Base-by-base conservation (phyloP, 805 yeast genomes). In the Cephaloascus fragrans region DNA sequence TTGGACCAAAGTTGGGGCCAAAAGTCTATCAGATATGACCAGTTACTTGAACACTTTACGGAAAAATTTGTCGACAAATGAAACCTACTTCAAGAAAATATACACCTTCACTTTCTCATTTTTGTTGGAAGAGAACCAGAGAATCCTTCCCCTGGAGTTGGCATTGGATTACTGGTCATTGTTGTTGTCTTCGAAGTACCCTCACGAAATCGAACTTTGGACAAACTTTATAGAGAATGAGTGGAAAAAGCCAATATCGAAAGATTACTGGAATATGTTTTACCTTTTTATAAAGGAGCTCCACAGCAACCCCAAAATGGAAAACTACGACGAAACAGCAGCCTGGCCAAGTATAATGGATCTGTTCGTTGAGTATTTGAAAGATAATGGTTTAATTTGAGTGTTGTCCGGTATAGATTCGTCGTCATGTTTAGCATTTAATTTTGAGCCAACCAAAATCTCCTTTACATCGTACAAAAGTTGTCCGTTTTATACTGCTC, bases 271-370 rank as follows among this genome's bases (percentile, higher is more conserved):
- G 97, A 70, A 74, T 44, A 88, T 89, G 97, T 62, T 83, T 40
- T 70, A 70, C 39, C 76, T 78, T 40, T 86, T 88, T 50, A 57
- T 81, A 40, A 57, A 62, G 39, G 73, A 73, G 43, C 68, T 68
- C 42, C 57, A 74, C 1, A 44, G 54, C 3, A 83, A 85, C 42
- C 75, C 83, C 0, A 44, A 51, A 1, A 62, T 90, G 4, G 58
- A 59, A 14, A 60, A 57, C 2, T 89, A 88, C 56, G 89, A 83
- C 48, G 93, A 82, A 46, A 72, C 74, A 47, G 88, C 83, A 18
- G 84, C 96, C 1, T 90, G 97, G 97, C 98, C 97, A 4, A 75
- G 84, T 39, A 63, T 86, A 15, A 76, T 90, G 46, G 98, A 90
- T 55, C 86, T 79, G 42, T 90, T 75, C 52, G 83, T 86, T 18